Base-by-base conservation (phyloP, 108 stramenopile species). In the Cyclostephanos invisitatus region DNA sequence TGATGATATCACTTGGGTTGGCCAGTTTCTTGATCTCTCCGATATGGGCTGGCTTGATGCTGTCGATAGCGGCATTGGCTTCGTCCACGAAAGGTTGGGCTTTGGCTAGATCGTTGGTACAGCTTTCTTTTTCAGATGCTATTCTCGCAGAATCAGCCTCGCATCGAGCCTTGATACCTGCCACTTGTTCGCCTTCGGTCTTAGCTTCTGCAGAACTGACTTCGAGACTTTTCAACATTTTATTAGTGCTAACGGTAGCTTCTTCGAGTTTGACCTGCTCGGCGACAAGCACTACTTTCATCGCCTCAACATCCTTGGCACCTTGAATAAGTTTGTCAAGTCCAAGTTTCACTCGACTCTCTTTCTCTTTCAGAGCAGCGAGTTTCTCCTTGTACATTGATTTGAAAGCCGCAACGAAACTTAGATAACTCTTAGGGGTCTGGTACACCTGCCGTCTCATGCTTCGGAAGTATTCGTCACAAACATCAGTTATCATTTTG, bases 31-130 rank as follows among this genome's bases (percentile, higher is more conserved):
- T 96, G 29, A 96, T 86, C 75, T 96, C 96, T 38, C 83, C 82
- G 62, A 96, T 91, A 65, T 96, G 89, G 18, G 85, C 81, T 3
- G 91, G 92, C 64, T 92, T 92, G 86, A 96, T 95, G 42, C 86
- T 89, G 24, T 84, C 75, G 50, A 95, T 95, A 29, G 96, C 96
- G 15, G 79, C 87, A 62, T 95, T 93, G 20, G 96, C 96, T 67
- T 92, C 75, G 54, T 95, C 91, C 12, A 96, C 90, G 63, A 92
- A 94, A 12, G 95, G 95, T 76, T 95, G 91, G 4, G 95, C 95
- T 65, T 92, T 87, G 61, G 95, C 95, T 4, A 96, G 72, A 74
- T 96, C 94, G 18, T 54, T 74, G 75, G 84, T 71, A 72, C 93
- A 95, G 21, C 88, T 80, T 20, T 76, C 85, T 53, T 95, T 93